A percentile compares a stretch with the other conserved stretches of the same genome.
These are phyloP conservation scores for Kurtzmaniella quercitrusa DNA, from an alignment of 1,139 yeast species.

Conservation along the genomic window DNA sequence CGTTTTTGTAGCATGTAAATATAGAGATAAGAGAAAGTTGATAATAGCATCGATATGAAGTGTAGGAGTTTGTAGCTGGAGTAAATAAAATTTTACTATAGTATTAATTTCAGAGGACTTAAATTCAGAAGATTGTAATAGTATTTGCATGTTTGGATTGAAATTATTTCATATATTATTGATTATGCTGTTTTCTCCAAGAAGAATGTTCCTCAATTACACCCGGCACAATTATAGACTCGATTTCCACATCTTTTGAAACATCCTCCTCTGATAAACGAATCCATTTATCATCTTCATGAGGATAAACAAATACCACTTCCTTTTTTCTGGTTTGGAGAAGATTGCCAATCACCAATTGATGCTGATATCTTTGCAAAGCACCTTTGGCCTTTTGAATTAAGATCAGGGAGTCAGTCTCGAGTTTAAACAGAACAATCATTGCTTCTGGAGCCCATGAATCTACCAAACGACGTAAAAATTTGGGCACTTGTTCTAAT, in stretches of 20 bases:
- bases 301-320: constrained; percentile 77
- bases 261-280: constrained; percentile 42
- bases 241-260: constrained; percentile 53
- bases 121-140: too few species aligned
- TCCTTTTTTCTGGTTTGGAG: constrained; percentile 84
- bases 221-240: constrained; percentile 71
- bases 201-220: constrained; percentile 57
- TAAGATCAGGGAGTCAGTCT: constrained; percentile 73
- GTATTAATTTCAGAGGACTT: too few species aligned
- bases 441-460: constrained; percentile 94
- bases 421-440: constrained; percentile 93
- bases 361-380: constrained; percentile 81
- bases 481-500: constrained; percentile 94
- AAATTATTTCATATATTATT: too few species aligned
- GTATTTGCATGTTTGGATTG: too few species aligned
- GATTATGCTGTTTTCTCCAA: constrained; percentile 44
- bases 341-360: constrained; percentile 90
- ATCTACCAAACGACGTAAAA: constrained; percentile 80
- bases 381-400: constrained; percentile 76
- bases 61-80: background rate
- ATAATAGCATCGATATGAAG: background rate
- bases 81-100: constrained; percentile 2
- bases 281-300: constrained; percentile 46
- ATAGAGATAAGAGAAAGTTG: constrained; percentile 3
- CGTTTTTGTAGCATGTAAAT: too few species aligned